Conservation (phyloP, 306 rosid genomes). For the Glycine tomentella region DNA sequence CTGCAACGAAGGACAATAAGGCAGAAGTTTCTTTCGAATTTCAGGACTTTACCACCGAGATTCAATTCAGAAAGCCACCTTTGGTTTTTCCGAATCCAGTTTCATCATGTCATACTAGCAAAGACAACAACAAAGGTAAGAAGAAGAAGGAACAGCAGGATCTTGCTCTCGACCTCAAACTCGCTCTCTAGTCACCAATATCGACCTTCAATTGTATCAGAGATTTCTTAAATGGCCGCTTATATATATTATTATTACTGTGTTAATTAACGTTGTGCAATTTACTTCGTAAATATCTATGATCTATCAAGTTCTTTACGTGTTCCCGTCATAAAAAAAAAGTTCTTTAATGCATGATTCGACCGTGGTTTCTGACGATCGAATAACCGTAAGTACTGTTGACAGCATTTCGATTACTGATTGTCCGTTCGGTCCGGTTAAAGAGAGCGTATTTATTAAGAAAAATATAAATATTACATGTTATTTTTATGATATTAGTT, state of each 20-base stretch:
- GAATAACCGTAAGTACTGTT: too few species aligned
- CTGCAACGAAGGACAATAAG: background rate
- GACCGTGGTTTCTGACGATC: background rate
- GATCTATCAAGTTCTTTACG: background rate
- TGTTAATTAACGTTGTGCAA: background rate
- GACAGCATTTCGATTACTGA: too few species aligned
- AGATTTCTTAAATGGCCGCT: background rate
- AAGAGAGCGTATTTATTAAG: too few species aligned
- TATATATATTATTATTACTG: background rate
- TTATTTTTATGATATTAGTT: too few species aligned
- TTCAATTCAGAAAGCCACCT: conserved; percentile 44
- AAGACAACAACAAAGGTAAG: background rate
- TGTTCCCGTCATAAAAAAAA: background rate
- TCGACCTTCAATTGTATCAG: background rate
- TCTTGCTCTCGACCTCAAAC: conserved; percentile 50
- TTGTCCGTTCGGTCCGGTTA: too few species aligned
- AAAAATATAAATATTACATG: too few species aligned
- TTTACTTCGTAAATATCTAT: too few species aligned
- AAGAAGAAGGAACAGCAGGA: conserved; percentile 8
- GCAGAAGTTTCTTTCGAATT: conserved; percentile 48
- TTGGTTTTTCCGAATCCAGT: conserved; percentile 29
- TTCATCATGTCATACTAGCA: background rate
- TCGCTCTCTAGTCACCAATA: conserved; percentile 47
- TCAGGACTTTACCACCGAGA: conserved; percentile 53
- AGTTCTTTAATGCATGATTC: background rate